A percentile compares a stretch with the other conserved stretches of the same genome.
phyloP scores from a whole-genome alignment of 176 grass and related monocot genomes.

The Rhynchospora breviuscula region DNA sequence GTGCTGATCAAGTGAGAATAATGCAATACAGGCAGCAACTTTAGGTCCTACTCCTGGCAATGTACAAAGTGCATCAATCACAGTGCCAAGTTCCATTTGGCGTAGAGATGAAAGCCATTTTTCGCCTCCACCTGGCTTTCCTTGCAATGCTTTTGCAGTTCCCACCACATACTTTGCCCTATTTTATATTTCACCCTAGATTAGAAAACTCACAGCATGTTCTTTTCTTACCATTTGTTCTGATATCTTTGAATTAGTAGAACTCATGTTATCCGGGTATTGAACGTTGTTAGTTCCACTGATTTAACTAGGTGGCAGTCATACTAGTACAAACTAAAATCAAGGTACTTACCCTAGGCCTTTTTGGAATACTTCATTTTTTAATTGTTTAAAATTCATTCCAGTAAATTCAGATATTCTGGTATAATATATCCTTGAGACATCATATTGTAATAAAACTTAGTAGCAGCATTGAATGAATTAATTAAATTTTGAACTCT shows the following conservation, averaged over 20 bases:
- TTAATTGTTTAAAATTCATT: neutral
- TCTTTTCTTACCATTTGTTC: neutral
- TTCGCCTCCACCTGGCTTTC: constrained; percentile 65
- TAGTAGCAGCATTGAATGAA: neutral
- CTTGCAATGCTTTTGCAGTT: constrained; percentile 52
- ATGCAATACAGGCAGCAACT: constrained; percentile 85
- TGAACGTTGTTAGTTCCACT: neutral
- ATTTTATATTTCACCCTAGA: constrained; percentile 2
- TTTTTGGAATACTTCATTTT: too few species aligned
- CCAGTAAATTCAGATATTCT: neutral
- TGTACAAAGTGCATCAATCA: constrained; percentile 82
- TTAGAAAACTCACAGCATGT: neutral
- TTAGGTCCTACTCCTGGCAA: constrained; percentile 88
- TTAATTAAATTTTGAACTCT: neutral
- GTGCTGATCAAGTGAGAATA: constrained; percentile 93
- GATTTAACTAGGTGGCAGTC: too few species aligned
- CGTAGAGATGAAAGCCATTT: constrained; percentile 79
- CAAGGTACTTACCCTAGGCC: too few species aligned
- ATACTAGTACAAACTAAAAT: too few species aligned
- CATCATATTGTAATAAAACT: neutral
- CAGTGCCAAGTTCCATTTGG: constrained; percentile 45
- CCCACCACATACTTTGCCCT: constrained; percentile 92
- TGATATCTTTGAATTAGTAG: neutral
- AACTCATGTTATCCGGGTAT: neutral
- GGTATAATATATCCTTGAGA: neutral